Percentiles rank a stretch among this genome's conserved stretches.
phyloP scores from a whole-genome alignment of 1,139 yeast genomes.

The Hyphopichia fennica region DNA sequence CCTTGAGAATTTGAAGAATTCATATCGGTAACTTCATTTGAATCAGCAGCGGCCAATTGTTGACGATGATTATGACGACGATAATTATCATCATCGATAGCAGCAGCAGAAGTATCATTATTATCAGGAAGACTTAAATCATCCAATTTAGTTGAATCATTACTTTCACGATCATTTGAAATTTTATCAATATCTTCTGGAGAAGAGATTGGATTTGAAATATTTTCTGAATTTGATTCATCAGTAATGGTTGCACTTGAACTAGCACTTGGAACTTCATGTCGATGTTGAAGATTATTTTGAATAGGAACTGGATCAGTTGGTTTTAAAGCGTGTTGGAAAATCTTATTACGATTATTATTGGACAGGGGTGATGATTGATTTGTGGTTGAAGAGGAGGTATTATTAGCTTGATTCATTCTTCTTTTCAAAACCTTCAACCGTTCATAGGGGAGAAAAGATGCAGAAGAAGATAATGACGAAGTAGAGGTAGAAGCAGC shows the following conservation, averaged over 20 bases:
- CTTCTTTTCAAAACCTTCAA: constrained; percentile 25
- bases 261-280: background rate
- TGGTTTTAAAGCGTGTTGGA: constrained; percentile 23
- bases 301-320: constrained; percentile 19
- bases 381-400: no score
- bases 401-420: constrained; percentile 7
- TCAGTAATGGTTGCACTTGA: constrained; percentile 3
- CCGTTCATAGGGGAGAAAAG: constrained; percentile 27
- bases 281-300: background rate
- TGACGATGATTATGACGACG: constrained; percentile 1
- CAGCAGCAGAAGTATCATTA: background rate
- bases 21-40: constrained; percentile 2
- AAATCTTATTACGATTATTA: constrained; percentile 5
- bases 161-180: background rate
- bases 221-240: constrained; percentile 1
- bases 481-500: background rate
- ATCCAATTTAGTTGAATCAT: background rate
- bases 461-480: background rate
- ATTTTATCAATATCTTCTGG: background rate
- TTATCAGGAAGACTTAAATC: background rate
- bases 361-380: background rate
- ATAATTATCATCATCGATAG: constrained; percentile 2
- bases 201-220: background rate
- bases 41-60: constrained; percentile 6
- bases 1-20: background rate